Evolutionary conservation across 805 yeast species (phyloP), one percentile per base, ranked within the genome.

Genomic region (Candida qinlingensis): DNA sequence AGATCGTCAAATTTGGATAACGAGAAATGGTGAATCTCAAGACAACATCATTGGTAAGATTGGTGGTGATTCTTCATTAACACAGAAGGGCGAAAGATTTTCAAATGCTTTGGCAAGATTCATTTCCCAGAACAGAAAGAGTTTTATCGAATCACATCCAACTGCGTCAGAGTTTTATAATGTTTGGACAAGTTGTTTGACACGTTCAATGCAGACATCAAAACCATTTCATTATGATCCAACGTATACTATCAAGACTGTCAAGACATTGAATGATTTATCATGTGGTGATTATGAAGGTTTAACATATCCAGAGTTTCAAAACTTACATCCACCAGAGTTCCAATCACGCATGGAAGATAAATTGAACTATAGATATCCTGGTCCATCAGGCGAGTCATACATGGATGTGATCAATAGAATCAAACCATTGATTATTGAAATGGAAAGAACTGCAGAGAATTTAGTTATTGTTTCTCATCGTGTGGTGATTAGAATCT

Each of bases 341-440:
- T 92, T 84, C 62, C 79, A 77, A 39, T 77, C 89, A 13, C 77
- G 98, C 50, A 68, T 88, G 56, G 72, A 75, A 39, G 85, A 89
- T 66, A 92, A 92, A 66, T 73, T 92, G 57, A 73, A 84, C 13
- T 92, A 92, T 66, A 73, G 99, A 51, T 92, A 92, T 62, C 99
- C 98, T 1, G 99, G 99, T 4, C 87, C 89, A 44, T 97, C 98
- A 7, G 99, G 99, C 13, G 99, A 92, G 66, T 87, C 96, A 0
- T 92, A 92, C 58, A 69, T 92, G 56, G 98, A 92, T 67, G 99
- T 94, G 10, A 85, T 94, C 60, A 88, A 90, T 55, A 75, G 99
- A 53, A 74, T 92, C 48, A 75, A 96, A 51, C 96, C 97, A 1
- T 79, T 92, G 19, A 92, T 92, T 53, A 89, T 89, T 10, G 99